Base-by-base conservation (phyloP, 1,139 yeast species). In the Yamadazyma oceani region DNA sequence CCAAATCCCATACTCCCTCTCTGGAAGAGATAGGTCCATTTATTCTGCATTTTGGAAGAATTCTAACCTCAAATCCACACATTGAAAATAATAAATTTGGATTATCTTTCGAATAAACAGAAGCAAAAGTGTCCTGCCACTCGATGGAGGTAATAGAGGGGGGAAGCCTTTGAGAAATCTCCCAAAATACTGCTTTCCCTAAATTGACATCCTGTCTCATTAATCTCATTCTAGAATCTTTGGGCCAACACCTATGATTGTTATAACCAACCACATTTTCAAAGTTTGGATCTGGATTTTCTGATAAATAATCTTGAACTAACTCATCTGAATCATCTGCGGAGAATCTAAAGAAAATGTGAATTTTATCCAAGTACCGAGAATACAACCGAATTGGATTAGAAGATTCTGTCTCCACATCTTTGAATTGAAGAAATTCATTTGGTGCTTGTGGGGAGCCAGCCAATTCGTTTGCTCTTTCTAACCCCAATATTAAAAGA, bases 31-130 rank as follows among this genome's bases (percentile, higher is more conserved):
- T 54, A 26, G 70, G 77, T 17, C 73, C 81, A 15, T 54, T 54
- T 40, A 73, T 58, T 45, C 97, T 72, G 26, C 63, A 49, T 53
- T 80, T 87, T 2, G 99, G 98, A 34, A 88, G 58, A 23, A 94
- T 83, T 38, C 98, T 69, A 1, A 92, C 84, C 54, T 94, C 98
- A 65, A 94, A 94, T 0, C 98, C 98, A 60, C 94, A 84, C 94
- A 94, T 86, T 1, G 92, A 75, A 53, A 92, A 89, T 31, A 92
- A 64, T 42, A 92, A 57, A 49, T 92, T 94, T 10, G 97, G 90
- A 54, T 94, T 94, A 45, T 90, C 96, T 39, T 76, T 75, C 8
- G 96, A 86, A 59, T 90, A 92, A 1, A 94, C 96, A 0, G 96
- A 87, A 0, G 88, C 89, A 53, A 81, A 75, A 0, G 96, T 73